These are phyloP conservation scores for Saccharum officinarum DNA, from an alignment of 176 grass and related monocot species.

Conservation along the genomic window DNA sequence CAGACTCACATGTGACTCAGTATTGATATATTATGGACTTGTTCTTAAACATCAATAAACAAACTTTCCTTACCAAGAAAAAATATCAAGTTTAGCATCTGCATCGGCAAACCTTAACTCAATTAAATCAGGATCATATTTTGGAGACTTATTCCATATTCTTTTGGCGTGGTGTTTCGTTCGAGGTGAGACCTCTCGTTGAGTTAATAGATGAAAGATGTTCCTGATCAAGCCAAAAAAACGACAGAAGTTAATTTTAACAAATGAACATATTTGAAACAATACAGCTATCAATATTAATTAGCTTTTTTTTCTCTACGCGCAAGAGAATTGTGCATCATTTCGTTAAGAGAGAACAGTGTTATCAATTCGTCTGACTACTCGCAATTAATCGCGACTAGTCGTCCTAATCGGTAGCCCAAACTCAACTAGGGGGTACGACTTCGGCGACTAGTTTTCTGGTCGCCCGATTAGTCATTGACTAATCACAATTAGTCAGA, in stretches of 20 bases:
- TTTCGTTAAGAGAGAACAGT: not conserved
- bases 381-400: no score
- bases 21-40: not conserved
- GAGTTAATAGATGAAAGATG: slow-evolving; percentile 78
- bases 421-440: no score
- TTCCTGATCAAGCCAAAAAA: slow-evolving; percentile 50
- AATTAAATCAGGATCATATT: slow-evolving; percentile 29
- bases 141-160: slow-evolving; percentile 53
- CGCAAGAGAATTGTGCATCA: not conserved
- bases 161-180: slow-evolving; percentile 75
- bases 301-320: not conserved
- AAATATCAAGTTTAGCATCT: slow-evolving; percentile 75
- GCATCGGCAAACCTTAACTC: slow-evolving; percentile 52
- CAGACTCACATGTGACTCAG: not conserved
- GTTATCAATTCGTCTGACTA: no score
- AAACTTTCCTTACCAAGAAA: slow-evolving; percentile 77
- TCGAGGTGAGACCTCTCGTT: slow-evolving; percentile 81
- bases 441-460: no score
- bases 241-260: slow-evolving; percentile 30
- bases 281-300: not conserved
- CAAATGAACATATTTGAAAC: slow-evolving; percentile 18
- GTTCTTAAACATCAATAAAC: slow-evolving; percentile 16
- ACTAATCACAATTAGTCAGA: no score
- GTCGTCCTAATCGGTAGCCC: no score
- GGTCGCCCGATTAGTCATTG: no score